Conservation (phyloP, 2,329 filamentous ascomycete species). For the Neonectria faginata region DNA sequence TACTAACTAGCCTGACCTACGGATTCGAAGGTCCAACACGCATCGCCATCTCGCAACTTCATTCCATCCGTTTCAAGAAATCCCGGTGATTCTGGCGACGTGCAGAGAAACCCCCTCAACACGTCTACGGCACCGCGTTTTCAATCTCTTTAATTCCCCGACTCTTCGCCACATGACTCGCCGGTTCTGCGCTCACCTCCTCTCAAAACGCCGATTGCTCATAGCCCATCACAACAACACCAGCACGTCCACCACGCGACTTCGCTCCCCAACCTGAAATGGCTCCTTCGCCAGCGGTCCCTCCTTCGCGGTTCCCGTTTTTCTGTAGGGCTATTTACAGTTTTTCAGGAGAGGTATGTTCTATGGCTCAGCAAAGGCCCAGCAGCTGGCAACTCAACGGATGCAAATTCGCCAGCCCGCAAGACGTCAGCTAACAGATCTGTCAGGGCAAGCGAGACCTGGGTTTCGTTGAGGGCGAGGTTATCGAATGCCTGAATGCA, state of each 20-base stretch:
- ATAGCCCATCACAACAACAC: neutral
- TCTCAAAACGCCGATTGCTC: no score
- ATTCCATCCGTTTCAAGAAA: no score
- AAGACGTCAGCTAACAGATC: slow-evolving; percentile 30
- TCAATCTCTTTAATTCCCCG: no score
- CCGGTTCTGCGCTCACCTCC: no score
- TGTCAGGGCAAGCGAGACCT: slow-evolving; percentile 88
- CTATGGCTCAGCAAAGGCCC: neutral
- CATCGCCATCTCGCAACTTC: no score
- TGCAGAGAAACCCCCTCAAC: no score
- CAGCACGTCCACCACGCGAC: neutral
- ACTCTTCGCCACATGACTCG: no score
- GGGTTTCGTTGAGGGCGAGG: slow-evolving; percentile 92
- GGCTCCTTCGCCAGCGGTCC: slow-evolving; percentile 66
- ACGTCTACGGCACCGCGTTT: no score
- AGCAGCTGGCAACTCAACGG: no score
- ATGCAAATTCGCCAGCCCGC: neutral
- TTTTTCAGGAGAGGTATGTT: slow-evolving; percentile 84
- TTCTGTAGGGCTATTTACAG: slow-evolving; percentile 94
- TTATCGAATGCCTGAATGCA: slow-evolving; percentile 98
- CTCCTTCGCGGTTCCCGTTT: slow-evolving; percentile 86
- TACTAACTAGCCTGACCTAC: no score
- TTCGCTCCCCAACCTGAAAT: slow-evolving; percentile 49
- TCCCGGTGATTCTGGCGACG: no score
- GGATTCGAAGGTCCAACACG: no score